Conservation (phyloP, 169 alveolate genomes). For the Perkinsus chesapeaki region DNA sequence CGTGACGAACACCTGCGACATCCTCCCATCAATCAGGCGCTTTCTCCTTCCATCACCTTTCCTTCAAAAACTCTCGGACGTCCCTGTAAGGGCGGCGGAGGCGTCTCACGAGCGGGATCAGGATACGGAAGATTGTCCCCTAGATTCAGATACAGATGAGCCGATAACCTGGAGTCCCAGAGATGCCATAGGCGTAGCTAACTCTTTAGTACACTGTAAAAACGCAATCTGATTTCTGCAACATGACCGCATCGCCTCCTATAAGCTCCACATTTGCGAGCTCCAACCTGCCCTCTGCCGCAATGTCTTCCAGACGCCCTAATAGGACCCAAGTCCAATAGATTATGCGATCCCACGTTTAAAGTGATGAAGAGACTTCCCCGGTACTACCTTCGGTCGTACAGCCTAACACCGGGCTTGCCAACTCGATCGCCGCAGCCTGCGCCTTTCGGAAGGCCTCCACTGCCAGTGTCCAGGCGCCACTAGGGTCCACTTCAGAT, state of each 20-base stretch:
- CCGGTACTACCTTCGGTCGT: neutral
- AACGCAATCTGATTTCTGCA: neutral
- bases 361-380: neutral
- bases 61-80: neutral
- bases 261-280: neutral
- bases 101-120: neutral
- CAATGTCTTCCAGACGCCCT: neutral
- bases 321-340: too few relatives aligned
- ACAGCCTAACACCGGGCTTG: neutral
- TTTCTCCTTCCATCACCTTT: neutral
- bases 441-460: neutral
- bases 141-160: neutral
- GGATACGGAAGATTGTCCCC: neutral
- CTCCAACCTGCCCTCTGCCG: neutral
- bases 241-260: neutral
- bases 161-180: neutral
- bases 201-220: neutral
- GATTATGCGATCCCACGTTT: too few relatives aligned
- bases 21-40: too few relatives aligned
- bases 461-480: neutral
- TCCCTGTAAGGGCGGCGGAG: neutral
- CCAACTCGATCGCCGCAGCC: neutral
- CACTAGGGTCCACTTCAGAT: neutral
- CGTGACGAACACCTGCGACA: neutral
- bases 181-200: neutral